A percentile compares a stretch with the other conserved stretches of the same genome.
Conservation (phyloP, 2,329 filamentous ascomycete genomes). For the Aspergillus versicolor region DNA sequence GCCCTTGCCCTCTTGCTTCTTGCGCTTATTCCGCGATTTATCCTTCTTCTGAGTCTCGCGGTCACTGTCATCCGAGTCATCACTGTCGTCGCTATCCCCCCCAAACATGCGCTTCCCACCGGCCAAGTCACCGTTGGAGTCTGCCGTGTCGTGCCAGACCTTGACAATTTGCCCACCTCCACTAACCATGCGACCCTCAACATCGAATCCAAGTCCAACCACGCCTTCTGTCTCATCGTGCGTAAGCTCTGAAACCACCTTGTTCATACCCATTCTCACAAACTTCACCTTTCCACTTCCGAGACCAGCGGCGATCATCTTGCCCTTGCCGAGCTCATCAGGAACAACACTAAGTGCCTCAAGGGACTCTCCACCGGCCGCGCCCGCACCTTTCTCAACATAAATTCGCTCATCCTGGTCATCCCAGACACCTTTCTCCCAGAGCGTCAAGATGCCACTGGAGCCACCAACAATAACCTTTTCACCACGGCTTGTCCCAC, state of each 20-base stretch:
- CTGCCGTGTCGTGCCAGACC: conserved; percentile 76
- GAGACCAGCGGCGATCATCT: conserved; percentile 72
- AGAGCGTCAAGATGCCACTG: conserved; percentile 81
- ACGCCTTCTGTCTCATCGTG: conserved; percentile 90
- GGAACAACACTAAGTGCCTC: conserved; percentile 76
- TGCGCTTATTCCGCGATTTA: conserved; percentile 49
- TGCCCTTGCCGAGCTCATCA: conserved; percentile 62
- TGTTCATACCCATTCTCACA: conserved; percentile 71
- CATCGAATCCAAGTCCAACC: conserved; percentile 78
- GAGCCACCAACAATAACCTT: conserved; percentile 76
- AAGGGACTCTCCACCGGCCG: conserved; percentile 71
- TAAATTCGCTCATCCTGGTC: conserved; percentile 89
- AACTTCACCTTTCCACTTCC: conserved; percentile 78
- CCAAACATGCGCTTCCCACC: conserved; percentile 37
- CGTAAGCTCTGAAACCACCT: conserved; percentile 65
- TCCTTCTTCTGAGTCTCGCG: conserved; percentile 39
- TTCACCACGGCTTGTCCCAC: conserved; percentile 66
- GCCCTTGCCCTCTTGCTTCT: conserved; percentile 46
- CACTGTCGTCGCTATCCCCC: conserved; percentile 43
- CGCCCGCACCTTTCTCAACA: conserved; percentile 60
- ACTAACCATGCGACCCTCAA: conserved; percentile 80
- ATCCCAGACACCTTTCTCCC: conserved; percentile 94
- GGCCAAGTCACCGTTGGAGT: conserved; percentile 46
- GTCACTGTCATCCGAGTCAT: conserved; percentile 49
- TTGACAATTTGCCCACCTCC: conserved; percentile 84